phyloP scores from a whole-genome alignment of 306 rosid species.

The Rosa multiflora region DNA sequence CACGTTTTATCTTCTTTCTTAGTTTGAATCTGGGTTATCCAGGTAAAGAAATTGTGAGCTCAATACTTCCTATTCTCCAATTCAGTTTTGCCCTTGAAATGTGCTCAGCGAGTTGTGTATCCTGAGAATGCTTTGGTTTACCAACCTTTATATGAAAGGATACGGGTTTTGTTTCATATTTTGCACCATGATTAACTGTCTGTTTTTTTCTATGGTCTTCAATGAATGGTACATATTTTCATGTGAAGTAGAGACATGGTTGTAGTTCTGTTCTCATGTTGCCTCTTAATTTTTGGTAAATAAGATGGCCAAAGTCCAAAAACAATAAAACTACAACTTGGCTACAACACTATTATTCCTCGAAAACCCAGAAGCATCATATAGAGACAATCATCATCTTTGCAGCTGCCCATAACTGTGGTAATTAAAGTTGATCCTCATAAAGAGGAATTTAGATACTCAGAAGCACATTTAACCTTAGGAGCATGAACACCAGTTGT shows the following conservation, averaged over 20 bases:
- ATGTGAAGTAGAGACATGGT: background rate
- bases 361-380: no score
- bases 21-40: background rate
- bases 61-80: background rate
- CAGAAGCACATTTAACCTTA: no score
- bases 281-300: background rate
- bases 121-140: background rate
- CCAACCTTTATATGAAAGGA: background rate
- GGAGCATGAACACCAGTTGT: no score
- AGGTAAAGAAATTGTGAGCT: background rate
- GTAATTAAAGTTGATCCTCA: no score
- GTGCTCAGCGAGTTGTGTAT: background rate
- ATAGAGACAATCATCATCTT: no score
- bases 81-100: background rate
- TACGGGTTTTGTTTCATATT: background rate
- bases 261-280: background rate
- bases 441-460: no score
- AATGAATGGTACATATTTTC: background rate
- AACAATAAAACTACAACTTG: background rate
- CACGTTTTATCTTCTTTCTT: background rate
- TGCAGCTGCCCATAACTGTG: no score
- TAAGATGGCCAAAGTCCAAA: no score
- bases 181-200: background rate
- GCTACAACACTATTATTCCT: background rate
- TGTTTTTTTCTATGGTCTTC: background rate